phyloP scores from a whole-genome alignment of 208 protist species.

The Acanthamoeba lenticulata region DNA sequence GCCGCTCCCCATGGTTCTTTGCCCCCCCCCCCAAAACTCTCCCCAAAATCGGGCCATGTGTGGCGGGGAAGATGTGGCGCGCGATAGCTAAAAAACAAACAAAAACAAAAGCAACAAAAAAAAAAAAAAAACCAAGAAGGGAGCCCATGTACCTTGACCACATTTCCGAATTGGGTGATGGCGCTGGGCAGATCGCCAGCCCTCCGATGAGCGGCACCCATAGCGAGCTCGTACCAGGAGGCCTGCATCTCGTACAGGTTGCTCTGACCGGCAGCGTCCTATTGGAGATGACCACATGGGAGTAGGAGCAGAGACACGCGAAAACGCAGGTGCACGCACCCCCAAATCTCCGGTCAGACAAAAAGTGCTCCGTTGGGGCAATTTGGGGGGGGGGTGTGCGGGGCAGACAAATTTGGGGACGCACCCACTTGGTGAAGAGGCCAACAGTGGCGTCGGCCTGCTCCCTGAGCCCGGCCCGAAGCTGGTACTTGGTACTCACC shows the following conservation, averaged over 20 bases:
- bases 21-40: too few species aligned
- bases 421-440: constrained; percentile 90
- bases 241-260: constrained; percentile 94
- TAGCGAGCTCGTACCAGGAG: constrained; percentile 95
- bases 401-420: not conserved
- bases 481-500: constrained; percentile 93
- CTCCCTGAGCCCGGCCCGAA: constrained; percentile 89
- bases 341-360: not conserved
- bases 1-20: too few species aligned
- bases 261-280: constrained; percentile 72
- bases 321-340: not conserved
- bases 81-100: not conserved
- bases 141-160: constrained; percentile 83
- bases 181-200: constrained; percentile 90
- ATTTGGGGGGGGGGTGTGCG: not conserved
- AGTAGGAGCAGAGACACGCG: not conserved
- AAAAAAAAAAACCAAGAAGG: not conserved
- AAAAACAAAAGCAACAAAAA: not conserved
- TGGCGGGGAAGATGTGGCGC: not conserved
- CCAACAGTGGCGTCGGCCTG: constrained; percentile 91
- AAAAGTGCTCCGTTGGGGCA: not conserved
- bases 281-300: not conserved
- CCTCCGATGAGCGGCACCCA: constrained; percentile 91
- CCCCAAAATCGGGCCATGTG: not conserved
- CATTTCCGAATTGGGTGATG: constrained; percentile 92